A percentile compares a stretch with the other conserved stretches of the same genome.
These are phyloP conservation scores for Calophaca sinica DNA, from an alignment of 306 rosid genomes.

Conservation along the genomic window DNA sequence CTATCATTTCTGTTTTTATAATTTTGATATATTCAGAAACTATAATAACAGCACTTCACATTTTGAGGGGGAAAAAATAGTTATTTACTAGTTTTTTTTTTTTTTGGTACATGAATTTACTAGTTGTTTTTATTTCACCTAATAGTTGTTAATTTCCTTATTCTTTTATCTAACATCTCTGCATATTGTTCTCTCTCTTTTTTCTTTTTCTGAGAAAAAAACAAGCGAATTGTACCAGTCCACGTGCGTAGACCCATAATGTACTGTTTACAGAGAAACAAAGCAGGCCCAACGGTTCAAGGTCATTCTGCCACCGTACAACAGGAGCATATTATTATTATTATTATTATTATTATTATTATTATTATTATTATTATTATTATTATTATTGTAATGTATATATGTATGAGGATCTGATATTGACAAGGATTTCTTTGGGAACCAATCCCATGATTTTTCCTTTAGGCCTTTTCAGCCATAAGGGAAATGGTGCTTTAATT, in stretches of 20 bases:
- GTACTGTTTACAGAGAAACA: conserved; percentile 67
- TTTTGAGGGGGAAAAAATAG: too few relatives aligned
- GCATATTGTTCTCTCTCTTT: background rate
- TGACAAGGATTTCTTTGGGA: conserved; percentile 20
- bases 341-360: conserved; percentile 11
- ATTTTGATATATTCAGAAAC: too few relatives aligned
- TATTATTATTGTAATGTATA: conserved; percentile 5
- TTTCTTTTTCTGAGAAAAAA: conserved; percentile 40
- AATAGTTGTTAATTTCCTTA: background rate
- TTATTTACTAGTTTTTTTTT: too few relatives aligned
- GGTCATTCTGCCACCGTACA: conserved; percentile 61
- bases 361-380: conserved; percentile 33
- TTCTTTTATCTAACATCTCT: background rate
- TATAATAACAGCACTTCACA: too few relatives aligned
- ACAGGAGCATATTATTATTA: conserved; percentile 46
- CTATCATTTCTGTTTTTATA: too few relatives aligned
- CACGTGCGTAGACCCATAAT: conserved; percentile 79
- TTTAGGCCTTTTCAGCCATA: background rate
- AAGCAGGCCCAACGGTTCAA: conserved; percentile 80
- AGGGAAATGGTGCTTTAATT: background rate
- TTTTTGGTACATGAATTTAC: too few relatives aligned
- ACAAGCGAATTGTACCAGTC: conserved; percentile 61
- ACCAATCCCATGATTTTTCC: conserved; percentile 8
- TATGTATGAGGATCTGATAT: conserved; percentile 22
- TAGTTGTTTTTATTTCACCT: background rate